Conservation (phyloP, 352 stramenopile genomes). For the Phytophthora hibernalis region DNA sequence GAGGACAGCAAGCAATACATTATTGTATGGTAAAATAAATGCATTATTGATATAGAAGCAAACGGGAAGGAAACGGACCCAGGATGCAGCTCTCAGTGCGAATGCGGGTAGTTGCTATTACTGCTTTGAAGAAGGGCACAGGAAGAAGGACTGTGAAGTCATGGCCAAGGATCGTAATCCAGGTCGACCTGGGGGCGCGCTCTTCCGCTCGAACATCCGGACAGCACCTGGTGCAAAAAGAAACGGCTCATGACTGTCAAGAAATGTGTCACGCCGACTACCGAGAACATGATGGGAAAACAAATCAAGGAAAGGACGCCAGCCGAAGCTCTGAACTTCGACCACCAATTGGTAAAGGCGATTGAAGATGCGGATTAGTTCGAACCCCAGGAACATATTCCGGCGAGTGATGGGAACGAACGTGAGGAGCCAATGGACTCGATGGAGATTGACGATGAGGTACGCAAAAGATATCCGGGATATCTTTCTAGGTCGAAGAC, state of each 20-base stretch:
- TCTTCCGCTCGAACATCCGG: not conserved
- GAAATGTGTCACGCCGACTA: not conserved
- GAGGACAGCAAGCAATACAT: too few relatives aligned
- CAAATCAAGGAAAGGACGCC: not conserved
- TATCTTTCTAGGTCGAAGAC: conserved; percentile 8
- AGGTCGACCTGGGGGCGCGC: not conserved
- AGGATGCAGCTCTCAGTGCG: not conserved
- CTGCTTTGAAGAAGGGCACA: conserved; percentile 9
- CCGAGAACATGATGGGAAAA: not conserved
- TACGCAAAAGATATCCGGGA: conserved; percentile 1
- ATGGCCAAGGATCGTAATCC: not conserved
- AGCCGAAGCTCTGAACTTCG: not conserved
- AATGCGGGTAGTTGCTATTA: not conserved
- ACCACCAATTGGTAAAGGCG: not conserved
- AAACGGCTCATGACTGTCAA: conserved; percentile 7
- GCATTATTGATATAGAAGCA: not conserved
- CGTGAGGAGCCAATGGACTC: not conserved
- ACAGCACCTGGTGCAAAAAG: not conserved
- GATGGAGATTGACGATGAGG: conserved; percentile 14
- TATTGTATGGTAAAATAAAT: too few relatives aligned
- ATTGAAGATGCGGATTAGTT: too few relatives aligned
- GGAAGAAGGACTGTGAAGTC: conserved; percentile 8
- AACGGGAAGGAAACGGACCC: too few relatives aligned
- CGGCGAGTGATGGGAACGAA: conserved; percentile 1
- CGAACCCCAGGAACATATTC: not conserved